These are phyloP conservation scores for Suillus variegatus DNA, from an alignment of 768 basidiomycete species.

Conservation along the genomic window DNA sequence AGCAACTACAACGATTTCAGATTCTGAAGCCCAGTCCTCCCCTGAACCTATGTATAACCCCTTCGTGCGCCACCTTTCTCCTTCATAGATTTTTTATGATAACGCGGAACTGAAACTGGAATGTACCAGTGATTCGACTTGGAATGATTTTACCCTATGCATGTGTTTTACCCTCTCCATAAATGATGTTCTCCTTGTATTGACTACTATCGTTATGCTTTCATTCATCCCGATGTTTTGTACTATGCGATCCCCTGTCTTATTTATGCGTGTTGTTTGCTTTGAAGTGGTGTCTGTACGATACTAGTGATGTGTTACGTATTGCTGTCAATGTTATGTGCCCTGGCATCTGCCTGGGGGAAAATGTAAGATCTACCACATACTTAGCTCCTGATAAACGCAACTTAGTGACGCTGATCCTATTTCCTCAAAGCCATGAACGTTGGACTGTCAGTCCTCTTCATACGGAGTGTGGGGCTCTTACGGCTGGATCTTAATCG, in stretches of 20 bases:
- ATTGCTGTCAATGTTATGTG: not conserved
- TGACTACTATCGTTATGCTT: not conserved
- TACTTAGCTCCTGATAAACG: not conserved
- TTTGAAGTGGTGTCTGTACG: not conserved
- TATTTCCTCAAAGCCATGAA: not conserved
- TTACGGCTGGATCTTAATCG: not conserved
- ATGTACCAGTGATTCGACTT: not conserved
- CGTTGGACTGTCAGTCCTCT: not conserved
- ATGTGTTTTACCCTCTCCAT: not conserved
- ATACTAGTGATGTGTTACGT: not conserved
- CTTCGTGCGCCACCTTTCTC: constrained; percentile 1
- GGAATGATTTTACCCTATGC: not conserved
- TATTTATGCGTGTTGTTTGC: not conserved
- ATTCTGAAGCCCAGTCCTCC: not conserved
- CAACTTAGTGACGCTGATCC: not conserved
- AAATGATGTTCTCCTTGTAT: not conserved
- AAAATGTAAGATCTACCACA: not conserved
- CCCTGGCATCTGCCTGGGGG: not conserved
- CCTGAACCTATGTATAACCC: not conserved
- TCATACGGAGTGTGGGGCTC: not conserved
- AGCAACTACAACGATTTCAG: not conserved
- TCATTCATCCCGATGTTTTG: not conserved
- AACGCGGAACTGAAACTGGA: not conserved
- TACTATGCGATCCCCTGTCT: not conserved
- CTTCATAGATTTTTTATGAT: not conserved